Percentiles rank a stretch among this genome's conserved stretches.
Evolutionary conservation across 345 rosid genomes (phyloP).

Genomic region (Hibiscus tridactylites): DNA sequence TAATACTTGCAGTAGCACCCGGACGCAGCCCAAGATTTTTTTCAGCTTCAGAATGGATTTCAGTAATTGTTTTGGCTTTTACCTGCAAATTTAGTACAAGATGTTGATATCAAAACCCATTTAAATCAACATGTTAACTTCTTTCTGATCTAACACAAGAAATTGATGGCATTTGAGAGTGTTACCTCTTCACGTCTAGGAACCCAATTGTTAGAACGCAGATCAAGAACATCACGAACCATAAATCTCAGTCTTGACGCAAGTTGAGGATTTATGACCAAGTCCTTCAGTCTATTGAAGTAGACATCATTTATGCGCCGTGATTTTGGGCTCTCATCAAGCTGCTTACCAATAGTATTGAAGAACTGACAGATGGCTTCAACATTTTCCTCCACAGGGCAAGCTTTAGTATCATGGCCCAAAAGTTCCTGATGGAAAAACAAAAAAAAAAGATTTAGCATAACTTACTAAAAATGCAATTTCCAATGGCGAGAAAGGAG

Average conservation of each 20-base stretch:
- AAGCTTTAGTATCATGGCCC: conserved; percentile 48
- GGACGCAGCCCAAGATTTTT: conserved; percentile 86
- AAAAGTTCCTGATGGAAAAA: conserved; percentile 64
- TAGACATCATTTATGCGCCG: conserved; percentile 60
- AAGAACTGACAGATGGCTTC: conserved; percentile 89
- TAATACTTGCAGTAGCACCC: conserved; percentile 78
- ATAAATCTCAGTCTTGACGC: conserved; percentile 64
- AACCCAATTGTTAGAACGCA: conserved; percentile 72
- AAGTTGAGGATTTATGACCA: conserved; percentile 53
- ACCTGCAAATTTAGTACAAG: conserved; percentile 37
- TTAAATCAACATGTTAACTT: background rate
- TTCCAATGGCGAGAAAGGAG: background rate
- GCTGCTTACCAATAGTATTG: conserved; percentile 83
- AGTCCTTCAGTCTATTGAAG: conserved; percentile 53
- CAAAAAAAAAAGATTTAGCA: background rate
- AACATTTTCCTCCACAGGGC: conserved; percentile 85
- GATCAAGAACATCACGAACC: conserved; percentile 81
- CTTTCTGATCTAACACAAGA: background rate
- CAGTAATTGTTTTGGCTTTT: conserved; percentile 86
- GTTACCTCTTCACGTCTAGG: conserved; percentile 92
- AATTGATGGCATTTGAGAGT: background rate
- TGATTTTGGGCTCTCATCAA: conserved; percentile 65
- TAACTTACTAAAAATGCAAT: background rate
- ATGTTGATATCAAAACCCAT: background rate
- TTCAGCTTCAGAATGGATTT: conserved; percentile 91